Base-by-base conservation (phyloP, 1,139 yeast species). In the Eremothecium sinecaudum region DNA sequence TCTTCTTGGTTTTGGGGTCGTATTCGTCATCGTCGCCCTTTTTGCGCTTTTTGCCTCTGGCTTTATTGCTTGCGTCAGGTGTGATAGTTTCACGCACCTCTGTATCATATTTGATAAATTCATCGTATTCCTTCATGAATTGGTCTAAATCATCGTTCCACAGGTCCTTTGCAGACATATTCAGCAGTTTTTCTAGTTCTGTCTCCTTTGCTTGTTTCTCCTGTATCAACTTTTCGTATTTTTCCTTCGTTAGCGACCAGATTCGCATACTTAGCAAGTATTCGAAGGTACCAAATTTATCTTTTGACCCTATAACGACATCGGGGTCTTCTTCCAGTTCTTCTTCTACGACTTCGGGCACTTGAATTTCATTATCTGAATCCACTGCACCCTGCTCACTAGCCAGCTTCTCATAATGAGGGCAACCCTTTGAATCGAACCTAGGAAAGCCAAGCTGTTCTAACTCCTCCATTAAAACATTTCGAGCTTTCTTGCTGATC, bases 161-260 rank as follows among this genome's bases (percentile, higher is more conserved):
- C 41, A 90, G 64, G 58, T 86, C 96, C 55, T 83, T 84, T 16
- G 96, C 90, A 4, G 82, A 66, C 51, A 75, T 67, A 38, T 71
- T 70, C 46, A 87, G 67, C 45, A 90, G 66, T 2, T 55, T 58
- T 33, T 75, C 79, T 47, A 90, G 69, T 52, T 84, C 94, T 8
- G 60, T 64, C 53, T 86, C 92, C 53, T 79, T 80, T 20, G 63
- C 75, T 35, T 74, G 83, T 44, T 75, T 70, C 56, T 86, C 94
- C 35, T 68, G 67, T 48, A 86, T 63, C 42, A 90, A 64, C 48
- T 73, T 77, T 49, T 84, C 90, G 53, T 86, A 90, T 47, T 93
- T 71, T 61, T 92, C 99, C 41, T 69, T 69, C 1, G 98, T 87
- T 53, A 90, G 73, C 19, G 95, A 79, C 93, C 96, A 86, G 47